Evolutionary conservation across 129 eudicot genomes (phyloP).

Genomic region (Pittosporum tobira): DNA sequence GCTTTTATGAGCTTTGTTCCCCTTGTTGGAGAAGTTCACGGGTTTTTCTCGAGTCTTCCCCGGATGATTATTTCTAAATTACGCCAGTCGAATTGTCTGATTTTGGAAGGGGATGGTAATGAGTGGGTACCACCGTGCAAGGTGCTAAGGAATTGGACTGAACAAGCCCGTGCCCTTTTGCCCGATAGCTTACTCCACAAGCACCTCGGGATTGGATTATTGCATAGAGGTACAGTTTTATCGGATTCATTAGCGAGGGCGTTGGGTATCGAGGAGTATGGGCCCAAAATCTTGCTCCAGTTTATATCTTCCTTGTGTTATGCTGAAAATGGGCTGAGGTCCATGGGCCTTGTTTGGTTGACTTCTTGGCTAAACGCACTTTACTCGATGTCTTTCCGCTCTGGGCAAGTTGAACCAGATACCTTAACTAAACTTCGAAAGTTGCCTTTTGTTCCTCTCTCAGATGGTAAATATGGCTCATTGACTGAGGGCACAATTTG

Average conservation of each 20-base stretch:
- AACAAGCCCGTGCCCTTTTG: slow-evolving; percentile 45
- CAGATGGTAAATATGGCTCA: slow-evolving; percentile 54
- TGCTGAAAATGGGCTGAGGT: slow-evolving; percentile 40
- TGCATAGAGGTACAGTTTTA: slow-evolving; percentile 54
- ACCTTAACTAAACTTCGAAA: slow-evolving; percentile 34
- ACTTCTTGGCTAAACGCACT: slow-evolving; percentile 59
- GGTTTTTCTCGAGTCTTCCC: slow-evolving; percentile 81
- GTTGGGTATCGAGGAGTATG: slow-evolving; percentile 65
- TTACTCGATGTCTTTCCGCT: slow-evolving; percentile 27
- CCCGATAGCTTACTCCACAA: slow-evolving; percentile 62
- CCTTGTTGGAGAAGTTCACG: slow-evolving; percentile 81
- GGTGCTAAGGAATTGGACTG: slow-evolving; percentile 78
- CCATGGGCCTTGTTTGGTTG: slow-evolving; percentile 72
- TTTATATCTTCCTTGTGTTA: slow-evolving; percentile 47
- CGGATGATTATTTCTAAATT: slow-evolving; percentile 71
- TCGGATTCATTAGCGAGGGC: slow-evolving; percentile 68
- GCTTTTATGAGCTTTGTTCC: slow-evolving; percentile 79
- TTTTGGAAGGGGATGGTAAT: slow-evolving; percentile 40
- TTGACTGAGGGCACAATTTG: slow-evolving; percentile 61
- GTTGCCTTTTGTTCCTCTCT: slow-evolving; percentile 72
- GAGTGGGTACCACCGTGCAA: slow-evolving; percentile 88
- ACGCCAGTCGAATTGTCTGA: slow-evolving; percentile 64
- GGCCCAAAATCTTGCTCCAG: slow-evolving; percentile 53
- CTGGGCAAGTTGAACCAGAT: slow-evolving; percentile 31
- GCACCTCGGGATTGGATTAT: slow-evolving; percentile 82